These are phyloP conservation scores for Plasmodium gallinaceum DNA, from an alignment of 169 alveolate species.

Conservation along the genomic window DNA sequence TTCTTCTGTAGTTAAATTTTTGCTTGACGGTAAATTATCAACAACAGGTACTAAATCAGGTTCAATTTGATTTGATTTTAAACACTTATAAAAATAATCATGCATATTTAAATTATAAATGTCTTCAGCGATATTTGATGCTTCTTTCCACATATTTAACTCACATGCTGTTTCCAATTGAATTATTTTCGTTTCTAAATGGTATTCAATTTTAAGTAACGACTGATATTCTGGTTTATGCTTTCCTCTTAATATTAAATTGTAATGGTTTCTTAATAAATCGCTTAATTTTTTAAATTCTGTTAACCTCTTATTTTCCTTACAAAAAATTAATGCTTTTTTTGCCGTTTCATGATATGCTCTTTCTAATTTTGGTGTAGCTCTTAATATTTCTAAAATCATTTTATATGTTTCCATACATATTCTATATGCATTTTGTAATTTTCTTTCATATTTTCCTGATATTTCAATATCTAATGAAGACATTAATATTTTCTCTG, in stretches of 20 bases:
- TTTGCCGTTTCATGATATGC: conserved; percentile 96
- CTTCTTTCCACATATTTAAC: conserved; percentile 95
- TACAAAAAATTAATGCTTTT: conserved; percentile 94
- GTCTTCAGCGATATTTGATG: conserved; percentile 96
- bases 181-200: conserved; percentile 92
- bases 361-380: conserved; percentile 94
- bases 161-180: conserved; percentile 94
- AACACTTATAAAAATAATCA: conserved; percentile 81
- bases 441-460: conserved; percentile 84
- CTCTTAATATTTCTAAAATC: conserved; percentile 94
- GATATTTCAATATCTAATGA: conserved; percentile 89
- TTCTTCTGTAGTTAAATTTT: background rate
- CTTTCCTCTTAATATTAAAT: conserved; percentile 89
- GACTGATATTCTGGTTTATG: conserved; percentile 90
- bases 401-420: conserved; percentile 96
- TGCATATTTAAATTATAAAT: conserved; percentile 88
- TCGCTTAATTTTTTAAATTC: conserved; percentile 97
- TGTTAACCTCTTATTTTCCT: conserved; percentile 91
- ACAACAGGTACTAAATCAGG: conserved; percentile 14
- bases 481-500: conserved; percentile 89
- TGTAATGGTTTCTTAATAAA: conserved; percentile 93
- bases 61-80: conserved; percentile 26
- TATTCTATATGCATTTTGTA: conserved; percentile 90
- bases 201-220: conserved; percentile 90
- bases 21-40: background rate